phyloP scores from a whole-genome alignment of 2,329 filamentous ascomycete species.

The Grosmannia huntii region DNA sequence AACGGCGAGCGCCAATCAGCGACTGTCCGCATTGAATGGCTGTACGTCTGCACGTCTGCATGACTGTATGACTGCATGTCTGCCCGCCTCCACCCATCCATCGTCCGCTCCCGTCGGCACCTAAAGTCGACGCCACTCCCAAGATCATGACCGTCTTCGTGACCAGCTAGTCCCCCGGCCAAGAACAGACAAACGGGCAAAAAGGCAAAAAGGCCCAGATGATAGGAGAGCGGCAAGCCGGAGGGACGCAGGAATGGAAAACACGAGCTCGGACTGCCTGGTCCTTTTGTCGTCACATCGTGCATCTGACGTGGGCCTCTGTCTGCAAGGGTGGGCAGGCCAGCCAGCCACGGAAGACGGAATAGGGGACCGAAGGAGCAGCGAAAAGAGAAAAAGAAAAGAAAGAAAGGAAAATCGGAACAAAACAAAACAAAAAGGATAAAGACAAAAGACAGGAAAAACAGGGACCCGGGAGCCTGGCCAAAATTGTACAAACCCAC shows the following conservation, averaged over 20 bases:
- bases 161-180: too few relatives aligned
- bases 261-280: neutral
- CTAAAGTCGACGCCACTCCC: neutral
- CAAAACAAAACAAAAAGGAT: too few relatives aligned
- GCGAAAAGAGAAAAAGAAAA: too few relatives aligned
- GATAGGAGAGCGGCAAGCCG: too few relatives aligned
- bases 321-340: neutral
- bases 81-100: neutral
- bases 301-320: neutral
- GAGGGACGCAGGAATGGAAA: too few relatives aligned
- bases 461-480: neutral
- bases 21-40: neutral
- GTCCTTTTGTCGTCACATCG: neutral
- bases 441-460: too few relatives aligned
- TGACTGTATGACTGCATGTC: neutral
- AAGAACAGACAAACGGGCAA: too few relatives aligned
- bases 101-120: neutral
- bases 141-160: too few relatives aligned
- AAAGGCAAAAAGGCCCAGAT: too few relatives aligned
- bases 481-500: neutral
- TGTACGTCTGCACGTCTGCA: neutral
- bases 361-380: neutral
- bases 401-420: too few relatives aligned
- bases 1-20: neutral
- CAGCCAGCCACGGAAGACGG: neutral